A percentile compares a stretch with the other conserved stretches of the same genome.
Evolutionary conservation across 116 monocot species (phyloP).

Genomic region (Iris pallida): DNA sequence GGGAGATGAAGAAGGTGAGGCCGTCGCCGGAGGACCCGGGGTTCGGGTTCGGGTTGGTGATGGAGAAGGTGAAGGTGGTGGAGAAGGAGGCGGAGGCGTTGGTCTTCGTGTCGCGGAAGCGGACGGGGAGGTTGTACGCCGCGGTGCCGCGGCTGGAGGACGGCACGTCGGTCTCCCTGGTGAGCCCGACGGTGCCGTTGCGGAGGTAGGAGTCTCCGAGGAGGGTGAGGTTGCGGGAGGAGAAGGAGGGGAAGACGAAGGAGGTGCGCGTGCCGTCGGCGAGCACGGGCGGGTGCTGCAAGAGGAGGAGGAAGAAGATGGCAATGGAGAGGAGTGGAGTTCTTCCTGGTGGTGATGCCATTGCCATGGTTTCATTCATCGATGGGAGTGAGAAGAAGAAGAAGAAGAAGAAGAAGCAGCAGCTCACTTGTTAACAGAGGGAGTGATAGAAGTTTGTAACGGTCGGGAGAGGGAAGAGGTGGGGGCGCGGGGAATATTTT

Average conservation of each 20-base stretch:
- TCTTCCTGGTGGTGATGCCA: not conserved
- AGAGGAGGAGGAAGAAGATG: slow-evolving; percentile 9
- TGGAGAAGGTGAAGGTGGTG: slow-evolving; percentile 74
- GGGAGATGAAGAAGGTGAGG: slow-evolving; percentile 46
- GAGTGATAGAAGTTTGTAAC: not conserved
- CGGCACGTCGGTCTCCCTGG: slow-evolving; percentile 51
- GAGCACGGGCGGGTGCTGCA: not conserved
- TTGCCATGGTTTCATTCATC: not conserved
- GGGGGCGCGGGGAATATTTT: not conserved
- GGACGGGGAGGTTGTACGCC: slow-evolving; percentile 42
- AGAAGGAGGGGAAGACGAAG: slow-evolving; percentile 49
- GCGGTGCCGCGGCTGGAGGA: slow-evolving; percentile 45
- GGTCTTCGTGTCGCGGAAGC: slow-evolving; percentile 26
- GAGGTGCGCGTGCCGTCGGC: slow-evolving; percentile 9
- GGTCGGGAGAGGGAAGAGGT: not conserved
- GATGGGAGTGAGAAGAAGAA: not conserved
- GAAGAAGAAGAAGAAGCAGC: not conserved
- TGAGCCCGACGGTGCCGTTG: slow-evolving; percentile 54
- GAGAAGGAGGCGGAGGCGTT: slow-evolving; percentile 61
- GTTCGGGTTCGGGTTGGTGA: slow-evolving; percentile 22
- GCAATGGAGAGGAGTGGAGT: slow-evolving; percentile 4
- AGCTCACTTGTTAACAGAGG: not conserved
- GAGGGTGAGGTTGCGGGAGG: slow-evolving; percentile 73
- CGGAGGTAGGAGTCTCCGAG: slow-evolving; percentile 71
- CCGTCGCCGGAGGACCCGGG: slow-evolving; percentile 9